phyloP scores from a whole-genome alignment of 257 asterid genomes.

The Voacanga thouarsii region DNA sequence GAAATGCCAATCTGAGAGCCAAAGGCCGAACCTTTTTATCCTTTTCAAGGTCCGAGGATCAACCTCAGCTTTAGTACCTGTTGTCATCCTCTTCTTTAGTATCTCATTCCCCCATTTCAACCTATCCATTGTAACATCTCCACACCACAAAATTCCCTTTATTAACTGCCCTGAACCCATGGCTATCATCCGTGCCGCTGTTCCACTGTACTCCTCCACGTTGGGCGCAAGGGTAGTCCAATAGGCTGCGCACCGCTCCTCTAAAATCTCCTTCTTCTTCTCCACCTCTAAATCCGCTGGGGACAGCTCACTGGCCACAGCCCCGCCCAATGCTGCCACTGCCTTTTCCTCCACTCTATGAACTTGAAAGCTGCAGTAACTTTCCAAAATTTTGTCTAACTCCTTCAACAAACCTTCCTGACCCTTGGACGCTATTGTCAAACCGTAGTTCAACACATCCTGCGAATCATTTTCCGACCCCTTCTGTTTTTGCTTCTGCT shows the following conservation, averaged over 20 bases:
- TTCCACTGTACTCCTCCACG: constrained; percentile 91
- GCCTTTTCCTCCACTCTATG: constrained; percentile 60
- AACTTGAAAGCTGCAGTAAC: constrained; percentile 57
- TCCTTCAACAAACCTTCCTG: constrained; percentile 56
- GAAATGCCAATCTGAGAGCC: not conserved
- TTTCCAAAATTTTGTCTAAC: constrained; percentile 58
- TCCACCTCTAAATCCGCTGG: constrained; percentile 51
- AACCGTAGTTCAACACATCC: constrained; percentile 61
- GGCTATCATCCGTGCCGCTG: constrained; percentile 84
- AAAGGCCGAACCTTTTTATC: constrained; percentile 62
- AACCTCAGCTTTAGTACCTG: constrained; percentile 52
- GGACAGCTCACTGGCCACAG: constrained; percentile 46
- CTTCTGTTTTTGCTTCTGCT: constrained; percentile 24
- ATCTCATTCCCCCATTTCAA: constrained; percentile 79
- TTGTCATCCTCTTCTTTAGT: constrained; percentile 62
- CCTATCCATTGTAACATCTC: constrained; percentile 82
- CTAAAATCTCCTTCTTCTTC: constrained; percentile 66
- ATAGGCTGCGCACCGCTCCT: constrained; percentile 84
- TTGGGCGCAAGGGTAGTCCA: constrained; percentile 98
- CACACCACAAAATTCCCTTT: constrained; percentile 94
- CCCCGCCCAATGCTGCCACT: constrained; percentile 42
- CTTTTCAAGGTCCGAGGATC: constrained; percentile 77
- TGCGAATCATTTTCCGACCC: constrained; percentile 20
- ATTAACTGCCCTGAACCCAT: constrained; percentile 86
- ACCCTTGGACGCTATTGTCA: constrained; percentile 69